Percentiles rank a stretch among this genome's conserved stretches.
These are phyloP conservation scores for Raphanus raphanistrum DNA, from an alignment of 345 rosid genomes.

Conservation along the genomic window DNA sequence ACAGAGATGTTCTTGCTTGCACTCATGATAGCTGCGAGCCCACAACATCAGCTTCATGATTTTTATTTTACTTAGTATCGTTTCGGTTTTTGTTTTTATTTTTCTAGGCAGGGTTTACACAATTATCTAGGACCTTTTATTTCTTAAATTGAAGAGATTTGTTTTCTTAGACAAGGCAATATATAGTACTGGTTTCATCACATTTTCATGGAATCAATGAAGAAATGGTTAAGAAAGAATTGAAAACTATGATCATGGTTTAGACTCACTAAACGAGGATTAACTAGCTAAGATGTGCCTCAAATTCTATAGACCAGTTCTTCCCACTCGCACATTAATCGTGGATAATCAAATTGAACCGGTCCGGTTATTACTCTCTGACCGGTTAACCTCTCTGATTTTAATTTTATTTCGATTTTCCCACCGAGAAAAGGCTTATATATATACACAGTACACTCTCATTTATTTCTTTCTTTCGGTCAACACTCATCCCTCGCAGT, in stretches of 20 bases:
- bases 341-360: background rate
- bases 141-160: background rate
- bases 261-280: too few relatives aligned
- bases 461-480: too few relatives aligned
- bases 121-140: background rate
- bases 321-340: background rate
- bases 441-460: too few relatives aligned
- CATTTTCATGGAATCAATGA: too few relatives aligned
- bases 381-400: background rate
- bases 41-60: conserved; percentile 63
- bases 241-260: too few relatives aligned
- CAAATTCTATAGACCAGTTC: background rate
- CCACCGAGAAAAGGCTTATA: too few relatives aligned
- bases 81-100: background rate
- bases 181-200: too few relatives aligned
- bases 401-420: background rate
- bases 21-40: conserved; percentile 68
- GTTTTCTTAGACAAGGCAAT: too few relatives aligned
- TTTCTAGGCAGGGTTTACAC: background rate
- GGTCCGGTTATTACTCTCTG: too few relatives aligned
- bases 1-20: conserved; percentile 80
- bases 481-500: too few relatives aligned
- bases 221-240: too few relatives aligned
- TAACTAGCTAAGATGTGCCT: too few relatives aligned
- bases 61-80: background rate